phyloP scores from a whole-genome alignment of 1,139 yeast genomes.

The Debaryomycetaceae sp. region DNA sequence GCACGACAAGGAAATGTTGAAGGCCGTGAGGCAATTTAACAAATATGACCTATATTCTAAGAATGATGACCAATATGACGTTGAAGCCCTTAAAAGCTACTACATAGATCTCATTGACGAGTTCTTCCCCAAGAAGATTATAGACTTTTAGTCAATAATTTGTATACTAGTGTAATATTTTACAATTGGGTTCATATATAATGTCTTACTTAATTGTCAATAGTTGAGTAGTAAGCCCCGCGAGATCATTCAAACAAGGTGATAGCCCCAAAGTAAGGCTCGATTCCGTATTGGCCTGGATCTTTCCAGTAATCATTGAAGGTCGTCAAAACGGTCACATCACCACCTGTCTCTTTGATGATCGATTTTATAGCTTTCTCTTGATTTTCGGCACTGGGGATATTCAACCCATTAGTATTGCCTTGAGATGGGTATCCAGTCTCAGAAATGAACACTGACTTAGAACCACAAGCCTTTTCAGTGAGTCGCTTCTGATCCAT shows the following conservation, averaged over 20 bases:
- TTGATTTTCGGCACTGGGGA: slow-evolving; percentile 72
- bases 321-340: slow-evolving; percentile 70
- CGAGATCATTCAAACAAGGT: slow-evolving; percentile 28
- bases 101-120: slow-evolving; percentile 64
- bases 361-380: slow-evolving; percentile 60
- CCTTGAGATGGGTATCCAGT: slow-evolving; percentile 90
- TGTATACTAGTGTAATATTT: neutral
- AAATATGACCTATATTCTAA: slow-evolving; percentile 69
- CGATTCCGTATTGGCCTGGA: slow-evolving; percentile 84
- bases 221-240: neutral
- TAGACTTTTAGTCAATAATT: slow-evolving; percentile 43
- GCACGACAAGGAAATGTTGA: slow-evolving; percentile 58
- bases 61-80: slow-evolving; percentile 46
- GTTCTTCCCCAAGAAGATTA: slow-evolving; percentile 54
- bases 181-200: neutral
- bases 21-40: slow-evolving; percentile 64
- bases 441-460: slow-evolving; percentile 62
- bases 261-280: slow-evolving; percentile 78
- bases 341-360: slow-evolving; percentile 52
- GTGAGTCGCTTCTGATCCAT: slow-evolving; percentile 56
- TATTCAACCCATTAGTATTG: slow-evolving; percentile 62
- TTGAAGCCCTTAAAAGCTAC: slow-evolving; percentile 51
- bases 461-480: slow-evolving; percentile 48
- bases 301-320: slow-evolving; percentile 81
- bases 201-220: neutral